A percentile compares a stretch with the other conserved stretches of the same genome.
phyloP scores from a whole-genome alignment of 1,284 basidiomycete genomes.

The Nidula niveotomentosa region DNA sequence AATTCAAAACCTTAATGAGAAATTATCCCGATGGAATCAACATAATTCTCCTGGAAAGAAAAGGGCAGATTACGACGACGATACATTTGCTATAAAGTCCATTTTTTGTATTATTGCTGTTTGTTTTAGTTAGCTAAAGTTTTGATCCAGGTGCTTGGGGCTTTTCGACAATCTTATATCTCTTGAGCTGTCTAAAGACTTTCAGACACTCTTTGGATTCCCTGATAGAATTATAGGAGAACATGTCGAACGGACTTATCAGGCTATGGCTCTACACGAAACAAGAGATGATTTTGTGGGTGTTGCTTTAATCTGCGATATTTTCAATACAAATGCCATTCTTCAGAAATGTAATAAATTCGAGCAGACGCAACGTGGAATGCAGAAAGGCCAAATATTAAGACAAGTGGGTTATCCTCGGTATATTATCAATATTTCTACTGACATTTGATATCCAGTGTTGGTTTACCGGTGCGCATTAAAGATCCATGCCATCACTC shows the following conservation, averaged over 20 bases:
- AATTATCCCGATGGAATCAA: conserved; percentile 52
- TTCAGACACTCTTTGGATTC: conserved; percentile 60
- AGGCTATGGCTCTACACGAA: conserved; percentile 69
- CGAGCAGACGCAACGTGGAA: conserved; percentile 53
- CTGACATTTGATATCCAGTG: conserved; percentile 35
- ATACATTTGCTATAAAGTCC: conserved; percentile 63
- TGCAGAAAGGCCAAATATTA: conserved; percentile 54
- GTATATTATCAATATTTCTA: not conserved
- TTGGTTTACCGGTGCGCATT: conserved; percentile 60
- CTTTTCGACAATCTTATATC: conserved; percentile 76
- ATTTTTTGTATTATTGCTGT: conserved; percentile 8
- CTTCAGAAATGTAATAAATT: conserved; percentile 61
- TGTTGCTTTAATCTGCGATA: not conserved
- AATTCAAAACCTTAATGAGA: conserved; percentile 33
- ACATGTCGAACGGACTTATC: conserved; percentile 65
- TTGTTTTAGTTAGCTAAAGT: not conserved
- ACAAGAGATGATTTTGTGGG: conserved; percentile 64
- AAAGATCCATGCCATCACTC: not conserved
- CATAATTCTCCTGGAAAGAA: conserved; percentile 47
- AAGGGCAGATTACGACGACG: conserved; percentile 43
- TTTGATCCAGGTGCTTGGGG: conserved; percentile 54
- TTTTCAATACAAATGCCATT: not conserved
- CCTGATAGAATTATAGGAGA: conserved; percentile 54
- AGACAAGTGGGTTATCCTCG: conserved; percentile 45
- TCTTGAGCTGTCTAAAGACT: conserved; percentile 64